phyloP scores from a whole-genome alignment of 2,329 filamentous ascomycete species.

The Westerdykella aurantiaca region DNA sequence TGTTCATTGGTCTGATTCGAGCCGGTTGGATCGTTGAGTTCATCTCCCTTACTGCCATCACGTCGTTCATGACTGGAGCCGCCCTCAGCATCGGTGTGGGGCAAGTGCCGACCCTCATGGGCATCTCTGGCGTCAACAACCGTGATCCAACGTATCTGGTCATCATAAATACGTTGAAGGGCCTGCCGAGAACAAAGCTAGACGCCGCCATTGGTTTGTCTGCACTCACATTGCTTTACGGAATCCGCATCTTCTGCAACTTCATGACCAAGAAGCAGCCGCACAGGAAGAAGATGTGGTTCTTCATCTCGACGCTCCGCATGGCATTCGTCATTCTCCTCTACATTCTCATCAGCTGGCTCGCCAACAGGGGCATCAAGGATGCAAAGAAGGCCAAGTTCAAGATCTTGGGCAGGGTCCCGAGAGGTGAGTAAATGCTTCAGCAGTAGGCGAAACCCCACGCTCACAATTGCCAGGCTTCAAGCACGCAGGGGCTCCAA shows the following conservation, averaged over 20 bases:
- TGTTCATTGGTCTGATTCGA: slow-evolving; percentile 71
- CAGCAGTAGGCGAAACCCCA: not conserved
- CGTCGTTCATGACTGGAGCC: slow-evolving; percentile 96
- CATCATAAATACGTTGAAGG: slow-evolving; percentile 76
- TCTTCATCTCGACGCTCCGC: slow-evolving; percentile 86
- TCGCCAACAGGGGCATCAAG: slow-evolving; percentile 64
- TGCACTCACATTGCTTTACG: slow-evolving; percentile 71
- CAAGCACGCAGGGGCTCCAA: slow-evolving; percentile 68
- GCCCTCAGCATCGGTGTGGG: slow-evolving; percentile 82
- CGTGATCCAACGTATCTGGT: slow-evolving; percentile 75
- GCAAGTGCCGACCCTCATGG: slow-evolving; percentile 76
- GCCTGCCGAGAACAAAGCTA: slow-evolving; percentile 60
- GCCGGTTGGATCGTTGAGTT: slow-evolving; percentile 90
- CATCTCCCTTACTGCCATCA: slow-evolving; percentile 84
- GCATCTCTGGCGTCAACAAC: slow-evolving; percentile 68
- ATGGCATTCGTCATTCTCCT: slow-evolving; percentile 87
- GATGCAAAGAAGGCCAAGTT: slow-evolving; percentile 57
- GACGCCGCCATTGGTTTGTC: slow-evolving; percentile 85
- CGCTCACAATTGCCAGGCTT: slow-evolving; percentile 55
- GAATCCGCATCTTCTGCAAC: slow-evolving; percentile 57
- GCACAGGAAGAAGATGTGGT: slow-evolving; percentile 68
- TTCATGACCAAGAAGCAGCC: slow-evolving; percentile 64
- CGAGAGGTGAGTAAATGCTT: slow-evolving; percentile 52
- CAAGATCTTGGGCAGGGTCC: slow-evolving; percentile 67
- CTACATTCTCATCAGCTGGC: slow-evolving; percentile 85